Base-by-base conservation (phyloP, 352 stramenopile species). In the Globisporangium paroecandrum region DNA sequence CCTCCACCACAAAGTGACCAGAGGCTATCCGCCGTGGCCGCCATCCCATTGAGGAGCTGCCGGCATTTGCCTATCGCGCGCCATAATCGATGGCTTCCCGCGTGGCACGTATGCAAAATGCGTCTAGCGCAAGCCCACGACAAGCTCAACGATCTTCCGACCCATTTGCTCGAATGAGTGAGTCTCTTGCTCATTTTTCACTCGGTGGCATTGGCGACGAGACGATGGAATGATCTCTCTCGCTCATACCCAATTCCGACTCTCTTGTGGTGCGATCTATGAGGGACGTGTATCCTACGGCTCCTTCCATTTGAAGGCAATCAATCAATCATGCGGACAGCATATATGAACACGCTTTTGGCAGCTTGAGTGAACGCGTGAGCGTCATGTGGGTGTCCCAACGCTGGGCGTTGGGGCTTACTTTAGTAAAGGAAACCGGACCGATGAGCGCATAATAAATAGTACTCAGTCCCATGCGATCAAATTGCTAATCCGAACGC, bases 111-210 rank as follows among this genome's bases (percentile, higher is more conserved):
- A 62, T 32, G 41, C 32, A 46, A 46, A 46, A 20, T n/a, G 41
- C 18, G 10, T 20, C 43, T 12, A 13, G 34, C n/a, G 56, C 56
- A 38, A 62, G n/a, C 4, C 29, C 20, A 62, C 56, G n/a, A 62
- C 32, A 38, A 62, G 32, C 56, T 62, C 56, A 62, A 62, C 32
- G 56, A 62, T 62, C 56, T 49, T 62, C 56, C 32, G 49, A 27
- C 22, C 43, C 43, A 51, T 49, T 49, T 49, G 54, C 27, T 20
- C 25, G 22, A 9, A 5, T 13, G 20, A 24, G 20, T 15, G 32
- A 10, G 27, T 15, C 10, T 57, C 51, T 10, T 32, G 8, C 27
- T 15, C 27, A 41, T 38, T 43, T 46, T 15, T 29, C 27, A 27
- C 55, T 20, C 55, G 29, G 8, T 8, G 24, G 2, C 6, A 5